Evolutionary conservation across 129 eudicot species (phyloP), one percentile per base, ranked within the genome.

Genomic region (Tagetes erecta): DNA sequence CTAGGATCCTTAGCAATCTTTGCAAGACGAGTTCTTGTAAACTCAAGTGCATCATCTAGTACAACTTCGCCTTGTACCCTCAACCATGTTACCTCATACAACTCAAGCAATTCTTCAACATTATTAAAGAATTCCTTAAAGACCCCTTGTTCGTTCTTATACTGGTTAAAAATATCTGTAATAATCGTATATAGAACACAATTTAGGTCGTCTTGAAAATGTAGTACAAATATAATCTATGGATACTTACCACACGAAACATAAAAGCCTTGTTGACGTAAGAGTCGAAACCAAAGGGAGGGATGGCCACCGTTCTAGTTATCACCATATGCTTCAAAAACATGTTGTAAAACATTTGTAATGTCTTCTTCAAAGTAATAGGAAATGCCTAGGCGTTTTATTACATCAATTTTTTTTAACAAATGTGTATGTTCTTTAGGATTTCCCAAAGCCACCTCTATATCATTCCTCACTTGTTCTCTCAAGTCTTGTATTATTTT

Each of bases 41-140:
- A 60, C 3, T 35, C 44, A 35, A 60, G 42, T 3, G 67, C 67
- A 1, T 60, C 27, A 1, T 60, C 67, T 36, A 60, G 67, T 11
- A 60, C 9, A 60, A 10, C 20, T 34, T 60, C 67, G 0, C 67
- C 67, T 12, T 11, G 14, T 36, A 60, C 44, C 27, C 67, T 60
- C 27, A 60, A 60, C 6, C 41, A 35, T 60, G 67, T n/a, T n/a
- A n/a, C 67, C 27, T 60, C 67, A 9, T 60, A 60, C 67, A 60
- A 34, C 42, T 35, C 67, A 0, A 60, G 67, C 67, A 60, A 3
- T 60, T 60, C 67, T 60, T 60, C 67, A 36, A 60, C 67, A 12
- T 60, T 27, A 60, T 11, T 3, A 27, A 60, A 36, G 20, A 44
- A 36, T 6, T 60, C 27, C 44, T 60, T 60, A 36, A 60, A 60